A percentile compares a stretch with the other conserved stretches of the same genome.
Conservation (phyloP, 2,329 filamentous ascomycete species). For the Tolypocladium paradoxum region DNA sequence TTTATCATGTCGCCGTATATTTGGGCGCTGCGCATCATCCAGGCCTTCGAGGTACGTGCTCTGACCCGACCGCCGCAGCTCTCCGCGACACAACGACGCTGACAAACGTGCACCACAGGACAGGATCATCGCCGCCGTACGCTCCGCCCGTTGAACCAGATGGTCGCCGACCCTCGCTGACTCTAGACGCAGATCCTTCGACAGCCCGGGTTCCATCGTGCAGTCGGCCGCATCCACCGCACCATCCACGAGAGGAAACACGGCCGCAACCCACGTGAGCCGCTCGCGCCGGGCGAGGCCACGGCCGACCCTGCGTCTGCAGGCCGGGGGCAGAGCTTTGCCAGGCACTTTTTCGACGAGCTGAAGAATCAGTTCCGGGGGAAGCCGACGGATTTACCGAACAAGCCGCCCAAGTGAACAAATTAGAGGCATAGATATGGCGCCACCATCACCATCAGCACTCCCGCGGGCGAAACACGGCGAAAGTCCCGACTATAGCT, state of each 20-base stretch:
- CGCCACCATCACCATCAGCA: background rate
- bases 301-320: slow-evolving; percentile 25
- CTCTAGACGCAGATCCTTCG: slow-evolving; percentile 30
- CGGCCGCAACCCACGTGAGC: slow-evolving; percentile 39
- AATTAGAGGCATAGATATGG: background rate
- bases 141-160: background rate
- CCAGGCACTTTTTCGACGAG: slow-evolving; percentile 39
- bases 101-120: slow-evolving; percentile 14
- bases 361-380: slow-evolving; percentile 38
- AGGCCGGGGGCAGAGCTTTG: slow-evolving; percentile 20
- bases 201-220: slow-evolving; percentile 39
- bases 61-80: background rate
- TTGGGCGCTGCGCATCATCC: slow-evolving; percentile 22
- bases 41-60: slow-evolving; percentile 20
- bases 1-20: slow-evolving; percentile 19
- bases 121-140: slow-evolving; percentile 21
- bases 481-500: too few species aligned
- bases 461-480: background rate
- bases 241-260: slow-evolving; percentile 36
- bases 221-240: slow-evolving; percentile 41
- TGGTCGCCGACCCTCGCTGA: background rate
- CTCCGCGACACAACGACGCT: slow-evolving; percentile 1
- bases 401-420: slow-evolving; percentile 15
- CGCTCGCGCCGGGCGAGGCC: slow-evolving; percentile 40
- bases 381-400: slow-evolving; percentile 27